Evolutionary conservation across 2,329 filamentous ascomycete genomes (phyloP), one percentile per base, ranked within the genome.

Genomic region (Thermothelomyces thermophilus): DNA sequence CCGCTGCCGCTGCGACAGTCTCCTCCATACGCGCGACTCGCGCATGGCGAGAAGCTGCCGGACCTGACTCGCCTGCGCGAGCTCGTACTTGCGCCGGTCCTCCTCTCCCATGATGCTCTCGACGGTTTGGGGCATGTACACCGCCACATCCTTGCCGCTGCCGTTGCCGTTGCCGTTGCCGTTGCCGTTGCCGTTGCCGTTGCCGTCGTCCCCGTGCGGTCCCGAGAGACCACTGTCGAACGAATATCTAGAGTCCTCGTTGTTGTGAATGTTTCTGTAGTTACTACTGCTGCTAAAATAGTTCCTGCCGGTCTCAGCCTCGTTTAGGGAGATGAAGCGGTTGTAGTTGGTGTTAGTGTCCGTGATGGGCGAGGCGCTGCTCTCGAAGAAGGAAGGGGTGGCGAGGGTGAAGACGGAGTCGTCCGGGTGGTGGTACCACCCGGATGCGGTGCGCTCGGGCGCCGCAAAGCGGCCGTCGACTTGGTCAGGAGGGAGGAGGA

Each of bases 101-200:
- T 93, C 87, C 6, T 85, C 82, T 55, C 80, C 80, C 79, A 94
- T 87, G 60, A 91, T 80, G 60, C 78, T 86, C 60, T 90, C 85
- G 41, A 90, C 81, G 36, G 80, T 74, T 11, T 80, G 76, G 0
- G 86, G 85, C 62, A 84, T 69, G 59, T 82, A 82, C 26, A 89
- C 73, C 0, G 80, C 83, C 58, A 80, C 77, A 42, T 67, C 9
- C 24, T 26, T 26, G 24, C 24, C 9, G 24, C 68, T 82, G 17
- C 72, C 73, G 69, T 74, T 35, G 33, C 6, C 14, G 33, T 35
- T 9, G 13, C 14, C 14, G 14, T 35, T 26, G 24, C 9, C 24
- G 24, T 26, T 9, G 9, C 9, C 14, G 33, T 35, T 9, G 13
- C 14, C 14, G 14, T 35, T 26, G 24, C 9, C 24, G 24, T 26